These are phyloP conservation scores for Lyophyllum shimeji DNA, from an alignment of 768 basidiomycete genomes.

Conservation along the genomic window DNA sequence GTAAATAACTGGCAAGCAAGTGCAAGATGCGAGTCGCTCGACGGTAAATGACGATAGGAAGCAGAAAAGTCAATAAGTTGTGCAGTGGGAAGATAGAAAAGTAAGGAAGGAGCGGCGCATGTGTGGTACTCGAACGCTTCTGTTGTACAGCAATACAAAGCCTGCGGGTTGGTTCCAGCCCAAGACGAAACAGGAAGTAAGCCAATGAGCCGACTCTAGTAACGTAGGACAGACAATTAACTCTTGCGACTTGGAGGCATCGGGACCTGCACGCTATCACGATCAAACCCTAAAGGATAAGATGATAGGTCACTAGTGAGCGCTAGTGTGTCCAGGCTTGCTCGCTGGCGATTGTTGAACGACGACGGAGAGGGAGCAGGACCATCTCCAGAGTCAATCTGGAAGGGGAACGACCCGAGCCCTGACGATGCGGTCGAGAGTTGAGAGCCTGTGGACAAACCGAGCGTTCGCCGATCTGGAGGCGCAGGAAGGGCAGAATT, in stretches of 20 bases:
- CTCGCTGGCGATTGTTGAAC: conserved; percentile 57
- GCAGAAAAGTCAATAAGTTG: background rate
- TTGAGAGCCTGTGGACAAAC: conserved; percentile 75
- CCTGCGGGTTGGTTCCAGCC: conserved; percentile 13
- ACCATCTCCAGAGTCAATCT: conserved; percentile 67
- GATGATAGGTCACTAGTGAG: conserved; percentile 81
- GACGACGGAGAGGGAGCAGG: conserved; percentile 33
- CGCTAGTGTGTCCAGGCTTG: conserved; percentile 83
- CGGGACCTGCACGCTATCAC: conserved; percentile 34
- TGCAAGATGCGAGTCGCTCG: background rate
- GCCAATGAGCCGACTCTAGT: background rate
- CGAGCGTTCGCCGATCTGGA: conserved; percentile 60
- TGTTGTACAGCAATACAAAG: conserved; percentile 19
- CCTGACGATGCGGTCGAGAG: conserved; percentile 77
- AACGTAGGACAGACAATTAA: conserved; percentile 9
- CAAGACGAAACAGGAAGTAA: conserved; percentile 8
- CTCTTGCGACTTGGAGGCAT: conserved; percentile 22
- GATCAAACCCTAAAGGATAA: conserved; percentile 79
- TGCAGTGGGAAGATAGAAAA: background rate
- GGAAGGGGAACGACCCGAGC: conserved; percentile 85
- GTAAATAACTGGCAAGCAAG: conserved; percentile 10
- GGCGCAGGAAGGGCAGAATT: conserved; percentile 43
- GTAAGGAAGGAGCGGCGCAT: conserved; percentile 4
- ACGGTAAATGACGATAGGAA: conserved; percentile 4
- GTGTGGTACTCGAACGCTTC: conserved; percentile 7